Conservation (phyloP, 169 alveolate species). For the Plasmodium falciparum region DNA sequence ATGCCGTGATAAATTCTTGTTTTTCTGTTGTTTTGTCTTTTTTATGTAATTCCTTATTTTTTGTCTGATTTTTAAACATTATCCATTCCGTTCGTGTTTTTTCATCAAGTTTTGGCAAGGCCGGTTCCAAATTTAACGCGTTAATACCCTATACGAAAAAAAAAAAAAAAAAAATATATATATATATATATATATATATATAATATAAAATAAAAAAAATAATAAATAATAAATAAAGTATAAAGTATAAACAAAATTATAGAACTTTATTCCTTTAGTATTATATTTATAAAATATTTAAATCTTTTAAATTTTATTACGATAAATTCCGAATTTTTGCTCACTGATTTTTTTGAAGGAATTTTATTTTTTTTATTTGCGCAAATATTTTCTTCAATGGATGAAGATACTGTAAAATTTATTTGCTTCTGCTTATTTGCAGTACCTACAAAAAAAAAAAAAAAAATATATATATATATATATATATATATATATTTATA, state of each 20-base stretch:
- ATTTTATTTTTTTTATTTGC: slow-evolving; percentile 40
- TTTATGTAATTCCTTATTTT: slow-evolving; percentile 37
- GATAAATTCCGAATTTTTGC: slow-evolving; percentile 35
- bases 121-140: slow-evolving; percentile 81
- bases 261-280: not conserved
- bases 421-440: slow-evolving; percentile 62
- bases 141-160: slow-evolving; percentile 76
- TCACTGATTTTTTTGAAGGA: slow-evolving; percentile 31
- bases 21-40: slow-evolving; percentile 63
- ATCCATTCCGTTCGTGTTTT: slow-evolving; percentile 73
- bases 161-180: not conserved
- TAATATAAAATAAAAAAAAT: not conserved
- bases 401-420: slow-evolving; percentile 44
- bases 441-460: slow-evolving; percentile 1
- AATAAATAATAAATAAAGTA: not conserved
- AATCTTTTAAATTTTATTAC: slow-evolving; percentile 31
- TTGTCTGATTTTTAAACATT: slow-evolving; percentile 61
- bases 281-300: not conserved
- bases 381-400: slow-evolving; percentile 45
- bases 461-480: slow-evolving; percentile 6
- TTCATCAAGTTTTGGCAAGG: slow-evolving; percentile 72
- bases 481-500: slow-evolving; percentile 13
- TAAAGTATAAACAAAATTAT: not conserved
- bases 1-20: slow-evolving; percentile 70
- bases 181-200: no score